Evolutionary conservation across 2,329 filamentous ascomycete species (phyloP).

Genomic region (Bimuria novae-zelandiae): DNA sequence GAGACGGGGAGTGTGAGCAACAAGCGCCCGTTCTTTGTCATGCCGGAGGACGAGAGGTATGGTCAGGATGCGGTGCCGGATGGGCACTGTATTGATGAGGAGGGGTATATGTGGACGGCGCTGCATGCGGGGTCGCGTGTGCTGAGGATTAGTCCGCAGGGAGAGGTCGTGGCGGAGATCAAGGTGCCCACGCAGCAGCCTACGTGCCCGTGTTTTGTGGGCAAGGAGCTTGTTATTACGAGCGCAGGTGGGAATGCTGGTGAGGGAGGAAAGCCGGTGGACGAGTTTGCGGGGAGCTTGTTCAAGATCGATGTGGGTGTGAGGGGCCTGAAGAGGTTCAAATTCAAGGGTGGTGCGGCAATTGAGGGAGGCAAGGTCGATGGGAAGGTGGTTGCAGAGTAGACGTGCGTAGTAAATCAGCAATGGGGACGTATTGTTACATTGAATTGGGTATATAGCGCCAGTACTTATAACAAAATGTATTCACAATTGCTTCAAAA

Average conservation of each 20-base stretch:
- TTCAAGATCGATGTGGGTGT: constrained; percentile 80
- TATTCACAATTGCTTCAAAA: constrained; percentile 23
- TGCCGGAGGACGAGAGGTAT: constrained; percentile 59
- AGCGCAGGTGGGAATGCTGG: constrained; percentile 58
- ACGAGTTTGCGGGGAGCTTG: constrained; percentile 69
- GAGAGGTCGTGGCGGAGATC: constrained; percentile 74
- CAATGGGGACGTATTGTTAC: not conserved
- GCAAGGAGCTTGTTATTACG: constrained; percentile 76
- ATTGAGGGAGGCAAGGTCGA: constrained; percentile 37
- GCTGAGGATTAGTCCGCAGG: constrained; percentile 71
- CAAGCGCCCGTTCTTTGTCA: constrained; percentile 73
- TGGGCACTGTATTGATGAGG: constrained; percentile 80
- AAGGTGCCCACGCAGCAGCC: constrained; percentile 76
- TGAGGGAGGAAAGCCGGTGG: constrained; percentile 65
- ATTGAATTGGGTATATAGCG: constrained; percentile 12
- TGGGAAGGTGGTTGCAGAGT: constrained; percentile 33
- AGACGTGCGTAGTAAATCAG: not conserved
- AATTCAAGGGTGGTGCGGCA: constrained; percentile 38
- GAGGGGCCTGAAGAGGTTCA: constrained; percentile 55
- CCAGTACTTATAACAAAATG: not conserved
- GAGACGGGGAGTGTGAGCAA: constrained; percentile 68
- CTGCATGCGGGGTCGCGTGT: constrained; percentile 80
- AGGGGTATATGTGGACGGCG: constrained; percentile 88
- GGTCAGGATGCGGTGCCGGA: constrained; percentile 67
- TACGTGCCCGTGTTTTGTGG: constrained; percentile 81